phyloP scores from a whole-genome alignment of 257 asterid genomes.

The Fraxinus americana region DNA sequence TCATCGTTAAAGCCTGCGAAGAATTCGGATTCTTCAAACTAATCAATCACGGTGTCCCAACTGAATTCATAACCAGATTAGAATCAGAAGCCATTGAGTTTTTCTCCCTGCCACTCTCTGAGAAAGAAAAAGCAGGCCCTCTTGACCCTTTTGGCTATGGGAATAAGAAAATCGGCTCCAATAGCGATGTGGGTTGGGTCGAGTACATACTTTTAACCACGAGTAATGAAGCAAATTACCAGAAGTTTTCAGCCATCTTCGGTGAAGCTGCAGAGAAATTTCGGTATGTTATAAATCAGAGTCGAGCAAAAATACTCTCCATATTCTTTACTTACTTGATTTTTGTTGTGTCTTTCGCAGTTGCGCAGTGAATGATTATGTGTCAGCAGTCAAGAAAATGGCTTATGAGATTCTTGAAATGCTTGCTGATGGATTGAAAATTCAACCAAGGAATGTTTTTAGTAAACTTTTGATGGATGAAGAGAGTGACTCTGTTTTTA shows the following conservation, averaged over 20 bases:
- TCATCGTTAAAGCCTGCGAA: conserved; percentile 71
- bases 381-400: conserved; percentile 54
- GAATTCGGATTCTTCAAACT: conserved; percentile 85
- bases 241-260: conserved; percentile 46
- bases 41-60: conserved; percentile 64
- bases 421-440: conserved; percentile 58
- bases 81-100: conserved; percentile 69
- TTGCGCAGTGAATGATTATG: conserved; percentile 41
- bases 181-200: conserved; percentile 73
- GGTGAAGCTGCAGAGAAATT: conserved; percentile 60
- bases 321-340: neutral
- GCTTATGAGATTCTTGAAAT: conserved; percentile 59
- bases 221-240: conserved; percentile 40
- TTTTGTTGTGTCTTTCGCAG: conserved; percentile 17
- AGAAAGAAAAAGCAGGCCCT: conserved; percentile 61
- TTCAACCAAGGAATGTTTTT: conserved; percentile 39
- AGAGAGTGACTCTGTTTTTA: conserved; percentile 63
- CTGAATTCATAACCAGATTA: conserved; percentile 45
- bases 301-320: neutral
- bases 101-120: conserved; percentile 57
- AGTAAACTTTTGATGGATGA: conserved; percentile 62
- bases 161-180: conserved; percentile 55
- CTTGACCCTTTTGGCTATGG: conserved; percentile 86
- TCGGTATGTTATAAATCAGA: conserved; percentile 39
- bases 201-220: conserved; percentile 67